phyloP scores from a whole-genome alignment of 257 asterid species.

The Henckelia pumila region DNA sequence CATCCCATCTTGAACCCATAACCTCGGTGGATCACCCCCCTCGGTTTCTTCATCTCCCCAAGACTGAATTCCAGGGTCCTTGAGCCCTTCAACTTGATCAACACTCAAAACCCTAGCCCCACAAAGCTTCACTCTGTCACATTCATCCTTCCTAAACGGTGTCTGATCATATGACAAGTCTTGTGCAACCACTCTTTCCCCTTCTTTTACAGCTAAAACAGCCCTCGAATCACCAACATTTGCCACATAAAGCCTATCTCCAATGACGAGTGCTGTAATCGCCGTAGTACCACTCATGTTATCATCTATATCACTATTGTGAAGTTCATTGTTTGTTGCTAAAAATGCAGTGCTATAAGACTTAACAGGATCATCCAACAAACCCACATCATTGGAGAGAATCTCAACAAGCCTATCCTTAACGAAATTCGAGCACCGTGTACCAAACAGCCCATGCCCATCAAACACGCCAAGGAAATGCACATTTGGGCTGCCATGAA shows the following conservation, averaged over 20 bases:
- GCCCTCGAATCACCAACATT: conserved; percentile 97
- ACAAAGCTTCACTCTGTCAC: conserved; percentile 80
- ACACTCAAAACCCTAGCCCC: conserved; percentile 94
- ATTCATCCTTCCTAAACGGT: conserved; percentile 91
- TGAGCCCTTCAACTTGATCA: conserved; percentile 92
- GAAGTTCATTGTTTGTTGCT: conserved; percentile 79
- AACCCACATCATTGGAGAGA: conserved; percentile 48
- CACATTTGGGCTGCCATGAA: conserved; percentile 77
- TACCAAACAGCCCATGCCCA: conserved; percentile 82
- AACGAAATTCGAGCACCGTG: conserved; percentile 74
- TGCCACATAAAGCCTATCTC: conserved; percentile 77
- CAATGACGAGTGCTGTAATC: conserved; percentile 68
- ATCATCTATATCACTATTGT: conserved; percentile 68
- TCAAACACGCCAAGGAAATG: conserved; percentile 98
- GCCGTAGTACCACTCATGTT: conserved; percentile 98
- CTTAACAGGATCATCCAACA: conserved; percentile 79
- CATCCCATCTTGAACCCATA: conserved; percentile 92
- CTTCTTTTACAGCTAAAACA: conserved; percentile 78
- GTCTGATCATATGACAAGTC: conserved; percentile 86
- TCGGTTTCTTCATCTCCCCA: conserved; percentile 95
- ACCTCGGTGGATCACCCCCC: conserved; percentile 92
- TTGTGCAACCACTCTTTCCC: conserved; percentile 52
- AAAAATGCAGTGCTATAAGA: conserved; percentile 69
- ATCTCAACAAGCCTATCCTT: conserved; percentile 75
- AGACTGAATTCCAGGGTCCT: conserved; percentile 79